A percentile compares a stretch with the other conserved stretches of the same genome.
Evolutionary conservation across 192 early-diverging fungal genomes (phyloP).

Genomic region (Podila epicladia): DNA sequence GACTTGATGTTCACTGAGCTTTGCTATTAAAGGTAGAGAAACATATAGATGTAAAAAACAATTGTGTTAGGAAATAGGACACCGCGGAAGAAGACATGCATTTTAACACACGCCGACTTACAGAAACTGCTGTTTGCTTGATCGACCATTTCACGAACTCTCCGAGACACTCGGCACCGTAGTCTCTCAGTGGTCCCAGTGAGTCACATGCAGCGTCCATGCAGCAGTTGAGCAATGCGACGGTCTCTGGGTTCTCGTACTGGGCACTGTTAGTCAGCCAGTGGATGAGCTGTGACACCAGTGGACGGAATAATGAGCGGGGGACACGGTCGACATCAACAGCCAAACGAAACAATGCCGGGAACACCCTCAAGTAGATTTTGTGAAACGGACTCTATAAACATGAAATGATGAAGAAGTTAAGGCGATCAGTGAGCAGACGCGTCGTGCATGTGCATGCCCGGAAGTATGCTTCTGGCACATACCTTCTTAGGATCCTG

Average conservation of each 20-base stretch:
- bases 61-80: not conserved
- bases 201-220: slow-evolving; percentile 69
- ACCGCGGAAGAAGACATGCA: not conserved
- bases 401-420: not conserved
- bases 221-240: slow-evolving; percentile 72
- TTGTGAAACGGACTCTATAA: slow-evolving; percentile 68
- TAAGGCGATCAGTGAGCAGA: not conserved
- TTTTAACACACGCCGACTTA: slow-evolving; percentile 5
- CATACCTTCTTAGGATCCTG: slow-evolving; percentile 52
- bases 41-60: not conserved
- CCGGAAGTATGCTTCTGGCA: too few relatives aligned
- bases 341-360: slow-evolving; percentile 73
- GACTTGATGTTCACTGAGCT: slow-evolving; percentile 78
- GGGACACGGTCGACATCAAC: slow-evolving; percentile 77
- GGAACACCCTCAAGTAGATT: slow-evolving; percentile 74
- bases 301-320: slow-evolving; percentile 71
- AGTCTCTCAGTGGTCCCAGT: slow-evolving; percentile 69
- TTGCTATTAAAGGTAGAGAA: slow-evolving; percentile 23
- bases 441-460: not conserved
- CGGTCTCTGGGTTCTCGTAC: slow-evolving; percentile 83
- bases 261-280: slow-evolving; percentile 82
- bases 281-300: slow-evolving; percentile 77
- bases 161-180: slow-evolving; percentile 75
- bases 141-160: slow-evolving; percentile 84
- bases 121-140: slow-evolving; percentile 66